Percentiles rank a stretch among this genome's conserved stretches.
Evolutionary conservation across 2,329 filamentous ascomycete genomes (phyloP).

Genomic region (Fusarium sp.): DNA sequence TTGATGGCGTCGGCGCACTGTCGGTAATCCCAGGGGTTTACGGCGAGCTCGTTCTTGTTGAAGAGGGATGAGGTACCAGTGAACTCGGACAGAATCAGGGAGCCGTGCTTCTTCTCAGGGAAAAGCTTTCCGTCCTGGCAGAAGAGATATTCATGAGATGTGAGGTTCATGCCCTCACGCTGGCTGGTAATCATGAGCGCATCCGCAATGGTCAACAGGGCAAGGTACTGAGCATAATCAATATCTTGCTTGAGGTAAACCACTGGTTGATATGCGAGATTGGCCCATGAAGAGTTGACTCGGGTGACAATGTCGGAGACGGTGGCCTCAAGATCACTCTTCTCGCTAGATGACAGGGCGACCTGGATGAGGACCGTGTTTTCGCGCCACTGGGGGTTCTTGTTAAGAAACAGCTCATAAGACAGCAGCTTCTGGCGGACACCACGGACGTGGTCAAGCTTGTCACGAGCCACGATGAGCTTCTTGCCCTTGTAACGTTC

Average conservation of each 20-base stretch:
- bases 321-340: constrained; percentile 86
- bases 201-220: constrained; percentile 88
- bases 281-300: constrained; percentile 92
- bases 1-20: constrained; percentile 89
- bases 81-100: constrained; percentile 93
- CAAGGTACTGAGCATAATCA: constrained; percentile 92
- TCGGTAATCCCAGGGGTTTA: constrained; percentile 96
- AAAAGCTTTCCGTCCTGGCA: constrained; percentile 86
- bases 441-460: constrained; percentile 91
- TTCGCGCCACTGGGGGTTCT: constrained; percentile 89
- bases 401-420: constrained; percentile 93
- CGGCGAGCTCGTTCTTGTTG: constrained; percentile 80
- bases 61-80: constrained; percentile 92
- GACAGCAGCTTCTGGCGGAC: constrained; percentile 93
- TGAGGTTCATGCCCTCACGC: constrained; percentile 97
- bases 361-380: constrained; percentile 94
- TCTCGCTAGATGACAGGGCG: constrained; percentile 89
- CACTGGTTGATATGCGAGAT: constrained; percentile 89
- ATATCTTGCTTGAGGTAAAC: constrained; percentile 97
- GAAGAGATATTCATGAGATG: constrained; percentile 91
- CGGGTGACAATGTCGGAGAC: constrained; percentile 95
- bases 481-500: constrained; percentile 89
- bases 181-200: constrained; percentile 94
- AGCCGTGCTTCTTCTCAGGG: constrained; percentile 82
- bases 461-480: constrained; percentile 92